Conservation (phyloP, 768 basidiomycete species). For the Leccinum variicolor region DNA sequence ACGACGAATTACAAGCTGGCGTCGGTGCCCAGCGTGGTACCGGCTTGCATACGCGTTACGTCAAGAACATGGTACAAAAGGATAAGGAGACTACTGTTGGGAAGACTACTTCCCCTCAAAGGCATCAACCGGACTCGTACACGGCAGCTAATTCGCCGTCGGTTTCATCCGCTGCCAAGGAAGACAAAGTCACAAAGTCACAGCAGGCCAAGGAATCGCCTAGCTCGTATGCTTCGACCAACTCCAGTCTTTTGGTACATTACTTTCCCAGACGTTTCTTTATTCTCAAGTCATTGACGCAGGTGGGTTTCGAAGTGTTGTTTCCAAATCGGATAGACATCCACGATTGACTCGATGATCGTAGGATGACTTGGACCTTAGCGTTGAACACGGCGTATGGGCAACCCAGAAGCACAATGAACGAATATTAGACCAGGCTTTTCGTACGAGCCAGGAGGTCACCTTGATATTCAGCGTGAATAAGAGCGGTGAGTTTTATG, state of each 20-base stretch:
- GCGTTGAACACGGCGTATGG: conserved; percentile 79
- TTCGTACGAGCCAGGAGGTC: conserved; percentile 85
- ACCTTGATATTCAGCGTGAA: conserved; percentile 91
- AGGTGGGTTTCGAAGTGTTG: conserved; percentile 42
- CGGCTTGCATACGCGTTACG: conserved; percentile 80
- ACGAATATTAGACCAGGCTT: conserved; percentile 87
- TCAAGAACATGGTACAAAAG: conserved; percentile 57
- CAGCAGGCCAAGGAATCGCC: conserved; percentile 35
- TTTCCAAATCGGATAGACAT: neutral
- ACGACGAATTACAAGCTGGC: conserved; percentile 85
- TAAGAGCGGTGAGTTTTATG: conserved; percentile 92
- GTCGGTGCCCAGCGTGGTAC: conserved; percentile 89
- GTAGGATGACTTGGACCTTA: conserved; percentile 76
- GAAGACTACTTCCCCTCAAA: neutral
- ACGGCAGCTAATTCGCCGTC: conserved; percentile 11
- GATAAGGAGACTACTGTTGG: conserved; percentile 17
- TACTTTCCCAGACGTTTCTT: conserved; percentile 90
- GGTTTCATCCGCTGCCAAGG: conserved; percentile 33
- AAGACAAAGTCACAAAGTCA: conserved; percentile 32
- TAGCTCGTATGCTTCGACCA: conserved; percentile 76
- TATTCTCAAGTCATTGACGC: conserved; percentile 84
- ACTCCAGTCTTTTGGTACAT: conserved; percentile 69
- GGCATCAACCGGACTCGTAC: neutral
- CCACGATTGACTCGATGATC: neutral
- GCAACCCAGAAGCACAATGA: conserved; percentile 94